Evolutionary conservation across 2,329 filamentous ascomycete species (phyloP).

Genomic region (Colletotrichum ledebouriae): DNA sequence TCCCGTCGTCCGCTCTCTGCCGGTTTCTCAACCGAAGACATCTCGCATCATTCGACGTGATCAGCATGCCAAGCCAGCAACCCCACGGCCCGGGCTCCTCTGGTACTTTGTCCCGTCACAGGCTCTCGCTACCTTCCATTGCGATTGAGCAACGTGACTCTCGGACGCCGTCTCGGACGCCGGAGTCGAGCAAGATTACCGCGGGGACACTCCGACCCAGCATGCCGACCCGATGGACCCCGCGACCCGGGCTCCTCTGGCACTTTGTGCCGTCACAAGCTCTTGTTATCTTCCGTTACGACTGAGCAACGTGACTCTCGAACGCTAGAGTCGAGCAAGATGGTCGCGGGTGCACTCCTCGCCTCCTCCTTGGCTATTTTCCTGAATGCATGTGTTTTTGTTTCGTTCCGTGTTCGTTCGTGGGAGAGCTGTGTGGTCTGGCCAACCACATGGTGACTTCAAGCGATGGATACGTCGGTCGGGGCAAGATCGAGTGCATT

Average conservation of each 20-base stretch:
- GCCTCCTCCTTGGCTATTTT: neutral
- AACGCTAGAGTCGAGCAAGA: too few relatives aligned
- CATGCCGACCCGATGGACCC: too few relatives aligned
- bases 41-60: neutral
- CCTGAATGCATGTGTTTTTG: neutral
- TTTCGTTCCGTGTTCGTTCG: neutral
- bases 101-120: slow-evolving; percentile 1
- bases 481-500: neutral
- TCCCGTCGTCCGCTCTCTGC: neutral
- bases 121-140: neutral
- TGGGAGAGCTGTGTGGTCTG: slow-evolving; percentile 6
- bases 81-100: slow-evolving; percentile 1
- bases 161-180: too few relatives aligned
- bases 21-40: neutral
- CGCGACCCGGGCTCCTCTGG: too few relatives aligned
- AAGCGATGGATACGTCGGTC: neutral
- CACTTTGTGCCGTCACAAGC: too few relatives aligned
- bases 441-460: neutral
- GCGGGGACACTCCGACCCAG: neutral
- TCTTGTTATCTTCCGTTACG: too few relatives aligned
- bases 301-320: too few relatives aligned
- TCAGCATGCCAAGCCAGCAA: neutral
- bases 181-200: slow-evolving; percentile 5
- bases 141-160: slow-evolving; percentile 5
- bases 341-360: neutral